phyloP scores from a whole-genome alignment of 176 grass and related monocot genomes.

The Cocos nucifera region DNA sequence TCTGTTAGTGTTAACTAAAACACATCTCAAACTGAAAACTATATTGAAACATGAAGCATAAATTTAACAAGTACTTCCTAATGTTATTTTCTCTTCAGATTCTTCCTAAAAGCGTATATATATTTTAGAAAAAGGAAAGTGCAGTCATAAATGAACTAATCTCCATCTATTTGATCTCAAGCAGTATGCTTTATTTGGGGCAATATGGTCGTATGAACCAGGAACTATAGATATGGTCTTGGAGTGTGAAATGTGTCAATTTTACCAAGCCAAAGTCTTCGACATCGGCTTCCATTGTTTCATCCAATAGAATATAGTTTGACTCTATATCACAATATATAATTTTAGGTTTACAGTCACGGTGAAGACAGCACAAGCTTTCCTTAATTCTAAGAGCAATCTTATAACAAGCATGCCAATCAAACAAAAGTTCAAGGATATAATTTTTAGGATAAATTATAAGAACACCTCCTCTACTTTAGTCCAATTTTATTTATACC shows the following conservation, averaged over 20 bases:
- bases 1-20: too few species aligned
- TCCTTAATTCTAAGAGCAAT: slow-evolving; percentile 72
- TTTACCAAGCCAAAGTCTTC: slow-evolving; percentile 87
- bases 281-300: slow-evolving; percentile 80
- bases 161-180: too few species aligned
- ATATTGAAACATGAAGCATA: too few species aligned
- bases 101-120: too few species aligned
- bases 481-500: too few species aligned
- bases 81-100: too few species aligned
- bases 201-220: slow-evolving; percentile 81
- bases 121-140: too few species aligned
- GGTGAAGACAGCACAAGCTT: slow-evolving; percentile 73
- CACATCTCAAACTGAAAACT: too few species aligned
- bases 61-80: too few species aligned
- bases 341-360: slow-evolving; percentile 65
- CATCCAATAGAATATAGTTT: slow-evolving; percentile 85
- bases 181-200: slow-evolving; percentile 38
- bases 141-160: too few species aligned
- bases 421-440: slow-evolving; percentile 18
- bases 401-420: slow-evolving; percentile 69
- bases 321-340: slow-evolving; percentile 96
- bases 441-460: too few species aligned
- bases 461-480: too few species aligned
- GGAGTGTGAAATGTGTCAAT: slow-evolving; percentile 55
- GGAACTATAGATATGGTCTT: slow-evolving; percentile 83